Evolutionary conservation across 2,329 filamentous ascomycete species (phyloP).

Genomic region (Pseudogymnoascus sp.): DNA sequence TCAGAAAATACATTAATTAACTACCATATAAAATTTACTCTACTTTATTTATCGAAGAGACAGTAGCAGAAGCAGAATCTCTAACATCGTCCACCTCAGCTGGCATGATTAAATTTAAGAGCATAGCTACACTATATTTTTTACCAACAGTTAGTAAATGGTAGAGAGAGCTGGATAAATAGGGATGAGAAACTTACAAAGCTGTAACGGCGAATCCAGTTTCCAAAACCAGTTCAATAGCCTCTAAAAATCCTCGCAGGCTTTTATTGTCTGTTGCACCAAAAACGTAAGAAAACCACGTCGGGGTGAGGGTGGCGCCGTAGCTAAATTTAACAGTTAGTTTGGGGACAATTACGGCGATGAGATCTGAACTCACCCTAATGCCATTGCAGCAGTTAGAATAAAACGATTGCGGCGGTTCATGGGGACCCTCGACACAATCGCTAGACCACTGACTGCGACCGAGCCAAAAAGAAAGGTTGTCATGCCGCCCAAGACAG

Average conservation of each 20-base stretch:
- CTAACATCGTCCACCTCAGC: neutral
- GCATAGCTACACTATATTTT: neutral
- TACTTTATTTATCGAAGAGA: neutral
- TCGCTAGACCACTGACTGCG: conserved; percentile 68
- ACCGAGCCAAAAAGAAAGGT: conserved; percentile 76
- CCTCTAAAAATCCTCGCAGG: conserved; percentile 67
- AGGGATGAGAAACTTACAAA: neutral
- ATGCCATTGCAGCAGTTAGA: conserved; percentile 63
- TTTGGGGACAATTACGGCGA: neutral
- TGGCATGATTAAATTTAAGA: neutral
- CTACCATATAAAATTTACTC: neutral
- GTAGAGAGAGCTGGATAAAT: neutral
- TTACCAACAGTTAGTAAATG: neutral
- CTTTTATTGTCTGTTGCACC: conserved; percentile 58
- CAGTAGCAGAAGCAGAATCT: neutral
- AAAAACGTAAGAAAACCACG: conserved; percentile 65
- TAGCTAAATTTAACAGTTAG: conserved; percentile 33
- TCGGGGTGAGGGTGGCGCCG: conserved; percentile 58
- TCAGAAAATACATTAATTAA: neutral
- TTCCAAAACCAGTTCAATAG: conserved; percentile 65
- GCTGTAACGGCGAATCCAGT: conserved; percentile 70
- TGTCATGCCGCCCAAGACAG: conserved; percentile 65
- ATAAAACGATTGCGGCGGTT: conserved; percentile 78
- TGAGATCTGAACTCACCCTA: conserved; percentile 42
- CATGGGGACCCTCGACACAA: conserved; percentile 55